Conservation (phyloP, 495 filamentous ascomycete species). For the Amphirosellinia nigrospora region DNA sequence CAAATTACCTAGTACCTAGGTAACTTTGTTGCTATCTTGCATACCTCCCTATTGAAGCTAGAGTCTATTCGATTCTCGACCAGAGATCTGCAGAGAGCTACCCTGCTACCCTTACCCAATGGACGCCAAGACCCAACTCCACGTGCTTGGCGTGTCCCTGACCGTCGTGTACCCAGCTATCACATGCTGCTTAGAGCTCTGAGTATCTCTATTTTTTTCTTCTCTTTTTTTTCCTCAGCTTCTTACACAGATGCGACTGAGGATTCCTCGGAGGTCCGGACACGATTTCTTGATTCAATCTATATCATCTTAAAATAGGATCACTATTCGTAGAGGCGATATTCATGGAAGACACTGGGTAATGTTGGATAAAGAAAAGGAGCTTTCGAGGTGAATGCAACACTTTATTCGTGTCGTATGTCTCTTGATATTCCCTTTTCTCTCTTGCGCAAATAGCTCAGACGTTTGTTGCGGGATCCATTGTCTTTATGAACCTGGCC, state of each 20-base stretch:
- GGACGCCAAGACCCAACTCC: conserved; percentile 11
- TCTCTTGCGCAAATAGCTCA: not conserved
- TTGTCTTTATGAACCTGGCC: no score
- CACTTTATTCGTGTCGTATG: not conserved
- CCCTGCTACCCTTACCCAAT: not conserved
- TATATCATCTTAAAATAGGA: no score
- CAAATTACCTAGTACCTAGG: no score
- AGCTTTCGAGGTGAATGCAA: not conserved
- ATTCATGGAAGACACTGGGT: not conserved
- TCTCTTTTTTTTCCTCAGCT: not conserved
- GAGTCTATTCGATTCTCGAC: not conserved
- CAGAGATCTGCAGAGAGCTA: not conserved
- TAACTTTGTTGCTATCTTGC: not conserved
- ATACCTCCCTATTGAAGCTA: not conserved
- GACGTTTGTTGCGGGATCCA: no score
- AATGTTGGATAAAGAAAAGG: not conserved
- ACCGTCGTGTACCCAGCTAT: not conserved
- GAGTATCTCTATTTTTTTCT: not conserved
- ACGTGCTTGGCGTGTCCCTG: not conserved
- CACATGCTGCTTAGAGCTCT: not conserved
- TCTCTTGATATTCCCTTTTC: not conserved
- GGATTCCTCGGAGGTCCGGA: not conserved
- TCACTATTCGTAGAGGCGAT: not conserved
- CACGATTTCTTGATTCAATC: no score
- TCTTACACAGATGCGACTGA: not conserved